These are phyloP conservation scores for Tulasnella sp. DNA, from an alignment of 768 basidiomycete species.

Conservation along the genomic window DNA sequence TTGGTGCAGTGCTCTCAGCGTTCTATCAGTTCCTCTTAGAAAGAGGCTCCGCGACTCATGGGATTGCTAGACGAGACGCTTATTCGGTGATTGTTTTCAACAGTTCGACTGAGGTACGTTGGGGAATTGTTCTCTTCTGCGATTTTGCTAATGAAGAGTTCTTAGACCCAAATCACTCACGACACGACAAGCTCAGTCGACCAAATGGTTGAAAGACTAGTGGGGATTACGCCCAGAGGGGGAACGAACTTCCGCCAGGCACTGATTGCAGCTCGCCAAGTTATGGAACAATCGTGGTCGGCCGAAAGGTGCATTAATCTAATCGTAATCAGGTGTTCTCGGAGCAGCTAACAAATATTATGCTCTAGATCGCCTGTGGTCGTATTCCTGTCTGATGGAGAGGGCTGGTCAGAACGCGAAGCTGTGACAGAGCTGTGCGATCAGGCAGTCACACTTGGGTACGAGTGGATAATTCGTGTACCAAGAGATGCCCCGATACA, in stretches of 20 bases:
- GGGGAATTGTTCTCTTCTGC: not conserved
- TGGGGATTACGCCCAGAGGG: slow-evolving; percentile 43
- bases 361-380: slow-evolving; percentile 51
- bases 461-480: not conserved
- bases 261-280: slow-evolving; percentile 43
- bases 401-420: slow-evolving; percentile 47
- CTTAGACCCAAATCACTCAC: slow-evolving; percentile 45
- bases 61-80: slow-evolving; percentile 50
- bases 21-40: slow-evolving; percentile 61
- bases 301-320: slow-evolving; percentile 50
- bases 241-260: slow-evolving; percentile 55
- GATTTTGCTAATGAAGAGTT: not conserved
- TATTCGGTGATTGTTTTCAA: slow-evolving; percentile 61
- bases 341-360: slow-evolving; percentile 16
- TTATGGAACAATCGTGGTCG: slow-evolving; percentile 56
- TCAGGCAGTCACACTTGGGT: slow-evolving; percentile 53
- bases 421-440: slow-evolving; percentile 50
- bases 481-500: not conserved
- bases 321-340: not conserved
- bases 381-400: slow-evolving; percentile 62
- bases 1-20: slow-evolving; percentile 63
- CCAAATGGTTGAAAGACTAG: slow-evolving; percentile 48
- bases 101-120: slow-evolving; percentile 13
- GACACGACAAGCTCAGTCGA: slow-evolving; percentile 54
- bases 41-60: slow-evolving; percentile 41